Base-by-base conservation (phyloP, 1,284 basidiomycete genomes). In the Chalciporus sp. region DNA sequence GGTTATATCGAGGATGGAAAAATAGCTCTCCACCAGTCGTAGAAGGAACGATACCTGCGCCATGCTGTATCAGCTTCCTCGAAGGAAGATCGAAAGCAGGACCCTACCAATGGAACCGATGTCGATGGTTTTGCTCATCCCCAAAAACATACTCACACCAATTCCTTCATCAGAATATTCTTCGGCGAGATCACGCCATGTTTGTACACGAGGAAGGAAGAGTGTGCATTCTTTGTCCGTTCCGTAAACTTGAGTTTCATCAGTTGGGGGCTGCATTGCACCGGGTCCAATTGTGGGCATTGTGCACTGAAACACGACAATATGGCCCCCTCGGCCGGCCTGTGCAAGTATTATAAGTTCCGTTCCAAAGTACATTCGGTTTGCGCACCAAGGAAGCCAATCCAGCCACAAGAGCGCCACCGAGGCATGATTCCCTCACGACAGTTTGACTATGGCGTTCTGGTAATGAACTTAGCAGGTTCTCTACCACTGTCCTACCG, bases 1-100 rank as follows among this genome's bases (percentile, higher is more conserved):
- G 80, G 53, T 90, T 83, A 71, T 95, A 99, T 33, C 92, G 84
- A 7, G 97, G 96, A 67, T 97, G 92, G 76, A 92, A 97, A 74
- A 89, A 95, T 1, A 96, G 68, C 56, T 97, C 94, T 17, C 97
- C 97, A n/a, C 97, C 97, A 1, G 94, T 95, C 16, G 86, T 70
- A 0, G 84, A 85, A 0, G 90, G 72, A 7, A 95, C 78, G 2
- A 82, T 74, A 33, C 86, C 88, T 91, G 40, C 23, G 29, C 2
- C 40, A 41, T 17, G 28, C 20, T 17, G 41, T 51, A 66, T 63
- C 62, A 68, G 57, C 28, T 53, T 29, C 26, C 10, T 47, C 37
- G 45, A 52, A 43, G 41, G 52, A 35, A 42, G 35, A 31, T 7
- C 33, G 50, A 40, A 47, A 48, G 41, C 47, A 12, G 6, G 27